Conservation (phyloP, 2,329 filamentous ascomycete genomes). For the Diplodia mutila region DNA sequence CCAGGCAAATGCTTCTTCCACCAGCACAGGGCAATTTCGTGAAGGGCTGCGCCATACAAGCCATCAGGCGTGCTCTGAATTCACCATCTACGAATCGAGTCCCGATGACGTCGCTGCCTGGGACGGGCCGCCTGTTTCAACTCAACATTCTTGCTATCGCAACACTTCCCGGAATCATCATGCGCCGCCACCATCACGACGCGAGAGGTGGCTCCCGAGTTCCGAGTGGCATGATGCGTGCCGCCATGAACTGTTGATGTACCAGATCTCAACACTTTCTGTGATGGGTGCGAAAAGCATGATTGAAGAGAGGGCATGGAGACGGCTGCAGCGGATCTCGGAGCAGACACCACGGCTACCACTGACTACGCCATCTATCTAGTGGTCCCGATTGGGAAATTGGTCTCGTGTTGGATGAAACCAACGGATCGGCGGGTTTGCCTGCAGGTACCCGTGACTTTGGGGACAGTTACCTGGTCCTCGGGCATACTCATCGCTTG, state of each 20-base stretch:
- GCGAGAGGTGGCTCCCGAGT: background rate
- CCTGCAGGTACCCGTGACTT: background rate
- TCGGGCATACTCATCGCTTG: no score
- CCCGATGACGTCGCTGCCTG: background rate
- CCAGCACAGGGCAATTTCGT: background rate
- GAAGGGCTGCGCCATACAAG: background rate
- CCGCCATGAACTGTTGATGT: background rate
- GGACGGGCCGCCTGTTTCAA: background rate
- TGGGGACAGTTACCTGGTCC: no score
- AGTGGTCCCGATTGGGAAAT: background rate
- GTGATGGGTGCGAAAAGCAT: no score
- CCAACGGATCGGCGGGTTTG: background rate
- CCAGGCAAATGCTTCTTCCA: background rate
- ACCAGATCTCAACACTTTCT: background rate
- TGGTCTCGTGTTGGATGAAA: background rate
- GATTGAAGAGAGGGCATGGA: background rate
- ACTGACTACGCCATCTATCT: fast-evolving
- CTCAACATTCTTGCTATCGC: background rate
- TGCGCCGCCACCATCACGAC: background rate
- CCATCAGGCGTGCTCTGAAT: background rate
- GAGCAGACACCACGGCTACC: no score
- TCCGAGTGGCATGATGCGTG: background rate
- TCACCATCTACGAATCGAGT: background rate
- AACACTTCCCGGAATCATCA: background rate
- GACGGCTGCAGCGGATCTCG: no score